Evolutionary conservation across 2,329 filamentous ascomycete species (phyloP).

Genomic region (Botrytis tulipae): DNA sequence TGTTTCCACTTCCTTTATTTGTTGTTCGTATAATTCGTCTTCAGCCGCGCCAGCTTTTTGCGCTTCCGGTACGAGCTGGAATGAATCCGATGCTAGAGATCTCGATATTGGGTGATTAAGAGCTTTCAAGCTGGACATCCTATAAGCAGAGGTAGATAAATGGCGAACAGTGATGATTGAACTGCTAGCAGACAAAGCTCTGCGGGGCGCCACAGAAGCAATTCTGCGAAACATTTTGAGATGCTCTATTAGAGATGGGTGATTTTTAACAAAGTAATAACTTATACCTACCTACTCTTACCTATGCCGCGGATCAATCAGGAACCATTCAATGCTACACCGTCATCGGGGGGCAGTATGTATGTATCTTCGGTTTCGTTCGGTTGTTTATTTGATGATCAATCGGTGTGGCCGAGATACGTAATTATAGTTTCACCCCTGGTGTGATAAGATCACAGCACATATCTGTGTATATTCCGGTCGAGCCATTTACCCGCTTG

Average conservation of each 20-base stretch:
- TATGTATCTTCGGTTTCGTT: constrained; percentile 4
- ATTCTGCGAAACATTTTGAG: constrained; percentile 37
- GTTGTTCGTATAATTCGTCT: constrained; percentile 79
- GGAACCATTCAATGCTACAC: not conserved
- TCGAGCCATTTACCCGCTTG: not conserved
- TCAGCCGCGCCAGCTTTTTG: constrained; percentile 78
- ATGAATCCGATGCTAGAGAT: constrained; percentile 61
- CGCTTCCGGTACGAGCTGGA: constrained; percentile 77
- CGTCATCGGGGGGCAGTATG: not conserved
- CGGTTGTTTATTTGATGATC: constrained; percentile 1
- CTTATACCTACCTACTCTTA: not conserved
- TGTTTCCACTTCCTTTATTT: constrained; percentile 78
- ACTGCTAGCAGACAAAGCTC: constrained; percentile 28
- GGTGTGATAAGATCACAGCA: too few species aligned
- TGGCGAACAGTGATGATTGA: constrained; percentile 26
- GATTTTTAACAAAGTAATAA: not conserved
- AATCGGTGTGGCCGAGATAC: not conserved
- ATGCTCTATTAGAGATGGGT: constrained; percentile 3
- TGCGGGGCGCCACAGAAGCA: constrained; percentile 31
- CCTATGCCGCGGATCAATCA: constrained; percentile 10
- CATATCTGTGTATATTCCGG: rapidly evolving
- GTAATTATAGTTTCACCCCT: not conserved
- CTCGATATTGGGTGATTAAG: constrained; percentile 35
- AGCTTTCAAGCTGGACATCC: constrained; percentile 32
- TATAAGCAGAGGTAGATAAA: constrained; percentile 30